Evolutionary conservation across 2,329 filamentous ascomycete species (phyloP), one percentile per base, ranked within the genome.

Genomic region (Claviceps cyperi): DNA sequence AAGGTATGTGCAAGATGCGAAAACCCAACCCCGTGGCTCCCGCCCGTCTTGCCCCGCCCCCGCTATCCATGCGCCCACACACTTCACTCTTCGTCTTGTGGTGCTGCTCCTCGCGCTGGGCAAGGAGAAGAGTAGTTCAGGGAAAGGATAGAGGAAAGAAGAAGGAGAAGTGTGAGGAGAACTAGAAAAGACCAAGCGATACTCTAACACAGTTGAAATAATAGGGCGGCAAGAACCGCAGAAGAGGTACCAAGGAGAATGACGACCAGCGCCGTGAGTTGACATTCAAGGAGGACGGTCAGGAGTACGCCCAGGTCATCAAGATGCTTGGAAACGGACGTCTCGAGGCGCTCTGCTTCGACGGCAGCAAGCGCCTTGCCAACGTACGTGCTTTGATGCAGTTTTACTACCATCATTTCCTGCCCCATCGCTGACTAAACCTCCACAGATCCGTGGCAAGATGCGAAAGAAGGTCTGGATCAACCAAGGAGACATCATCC

Each of bases 401-500:
- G 28, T 2, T 32, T 32, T 35, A 46, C 9, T 17, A 35, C 17
- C 8, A 39, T 32, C 21, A 13, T 5, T 24, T 19, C 14, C 17
- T 32, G 28, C 28, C 28, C 9, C 28, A 32, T 35, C 17, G 9
- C 40, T 39, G 19, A 37, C 28, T n/a, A 13, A 17, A 2, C 22
- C 19, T 15, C 32, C 35, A 7, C 45, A 68, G 66, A 69, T 69
- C 48, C 88, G 91, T 57, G 91, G 91, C 73, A 97, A 98, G 74
- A 86, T 98, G 63, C 83, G 92, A 64, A 98, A 98, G 80, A 98
- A 98, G 80, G 92, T 97, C 70, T 96, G 89, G 89, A 96, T 96
- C 78, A 96, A 95, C 78, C 89, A 95, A 74, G 89, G 89, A 65
- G 88, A 95, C 68, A 95, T 95, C 67, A 90, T 91, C 67, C 80